Percentiles rank a stretch among this genome's conserved stretches.
phyloP scores from a whole-genome alignment of 352 stramenopile genomes.

The Plasmopara viticola region DNA sequence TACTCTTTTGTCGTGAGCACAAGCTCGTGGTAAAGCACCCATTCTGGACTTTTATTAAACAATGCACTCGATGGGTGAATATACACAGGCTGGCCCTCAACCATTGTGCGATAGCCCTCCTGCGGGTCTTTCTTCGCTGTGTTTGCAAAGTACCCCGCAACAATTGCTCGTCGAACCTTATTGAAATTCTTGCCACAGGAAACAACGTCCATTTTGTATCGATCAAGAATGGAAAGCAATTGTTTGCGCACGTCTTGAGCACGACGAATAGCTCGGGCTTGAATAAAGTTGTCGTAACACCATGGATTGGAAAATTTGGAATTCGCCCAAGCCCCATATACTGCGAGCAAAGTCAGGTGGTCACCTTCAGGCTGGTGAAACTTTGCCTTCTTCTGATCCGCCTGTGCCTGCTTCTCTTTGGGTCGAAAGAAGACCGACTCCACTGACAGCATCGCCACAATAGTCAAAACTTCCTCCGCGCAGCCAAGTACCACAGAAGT shows the following conservation, averaged over 20 bases:
- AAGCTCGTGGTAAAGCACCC: slow-evolving; percentile 98
- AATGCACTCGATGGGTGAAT: slow-evolving; percentile 97
- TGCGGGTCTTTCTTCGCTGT: slow-evolving; percentile 98
- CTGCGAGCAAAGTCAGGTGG: slow-evolving; percentile 95
- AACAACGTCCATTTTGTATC: slow-evolving; percentile 98
- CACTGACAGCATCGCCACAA: slow-evolving; percentile 98
- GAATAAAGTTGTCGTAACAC: slow-evolving; percentile 99
- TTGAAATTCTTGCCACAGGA: slow-evolving; percentile 96
- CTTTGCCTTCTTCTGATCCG: slow-evolving; percentile 99
- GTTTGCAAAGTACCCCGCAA: slow-evolving; percentile 98
- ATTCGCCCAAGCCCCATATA: slow-evolving; percentile 98
- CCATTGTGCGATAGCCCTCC: slow-evolving; percentile 97
- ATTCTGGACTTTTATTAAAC: slow-evolving; percentile 99
- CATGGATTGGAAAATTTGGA: slow-evolving; percentile 97
- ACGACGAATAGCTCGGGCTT: slow-evolving; percentile 93
- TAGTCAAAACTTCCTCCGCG: slow-evolving; percentile 98
- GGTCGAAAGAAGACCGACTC: slow-evolving; percentile 98
- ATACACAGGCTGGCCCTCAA: slow-evolving; percentile 98
- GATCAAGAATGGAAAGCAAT: slow-evolving; percentile 97
- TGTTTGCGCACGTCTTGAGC: slow-evolving; percentile 99
- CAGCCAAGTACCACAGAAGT: slow-evolving; percentile 97
- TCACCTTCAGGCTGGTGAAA: slow-evolving; percentile 99
- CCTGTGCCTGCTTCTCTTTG: slow-evolving; percentile 97
- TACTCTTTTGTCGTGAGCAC: slow-evolving; percentile 96
- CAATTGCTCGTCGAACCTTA: slow-evolving; percentile 96